Base-by-base conservation (phyloP, 164 flowering plant genomes). In the Berberis thunbergii region DNA sequence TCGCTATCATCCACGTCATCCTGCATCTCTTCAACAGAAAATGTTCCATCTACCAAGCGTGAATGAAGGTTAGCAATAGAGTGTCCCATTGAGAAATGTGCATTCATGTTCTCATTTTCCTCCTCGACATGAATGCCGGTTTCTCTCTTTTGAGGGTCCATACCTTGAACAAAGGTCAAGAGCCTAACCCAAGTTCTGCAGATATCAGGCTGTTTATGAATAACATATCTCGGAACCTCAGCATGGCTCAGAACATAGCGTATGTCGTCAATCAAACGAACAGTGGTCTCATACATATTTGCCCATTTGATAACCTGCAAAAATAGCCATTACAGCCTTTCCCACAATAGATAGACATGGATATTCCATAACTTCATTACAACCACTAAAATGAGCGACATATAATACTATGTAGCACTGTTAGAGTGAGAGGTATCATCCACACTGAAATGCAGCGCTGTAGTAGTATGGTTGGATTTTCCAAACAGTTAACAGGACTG, bases 61-160 rank as follows among this genome's bases (percentile, higher is more conserved):
- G 82, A 76, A 69, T 86, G 84, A 62, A 91, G 80, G 5, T 70
- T 79, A 9, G 86, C 83, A 64, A 88, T 73, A 43, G 75, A 77
- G 69, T 80, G 84, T 57, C 85, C 82, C 58, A 95, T 69, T 57
- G 70, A 45, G 65, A 95, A 88, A 59, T 91, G 90, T 45, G 74
- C 49, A 60, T 83, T 80, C 60, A 78, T 67, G 69, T 77, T 72
- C 41, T 86, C 97, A 81, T 80, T 84, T 73, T 95, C 97, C 68
- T 89, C 97, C 70, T 89, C 96, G 45, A 84, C 69, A 67, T 76
- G 91, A 60, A 80, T 67, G 44, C 88, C 88, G 6, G 84, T 82
- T 66, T 84, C 96, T 77, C 99, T 77, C 80, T 85, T 95, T 66
- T 72, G 87, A 63, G 97, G 87, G 66, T 80, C 79, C 88, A 89